Conservation (phyloP, 2,329 filamentous ascomycete genomes). For the Lachnellula subtilissima region DNA sequence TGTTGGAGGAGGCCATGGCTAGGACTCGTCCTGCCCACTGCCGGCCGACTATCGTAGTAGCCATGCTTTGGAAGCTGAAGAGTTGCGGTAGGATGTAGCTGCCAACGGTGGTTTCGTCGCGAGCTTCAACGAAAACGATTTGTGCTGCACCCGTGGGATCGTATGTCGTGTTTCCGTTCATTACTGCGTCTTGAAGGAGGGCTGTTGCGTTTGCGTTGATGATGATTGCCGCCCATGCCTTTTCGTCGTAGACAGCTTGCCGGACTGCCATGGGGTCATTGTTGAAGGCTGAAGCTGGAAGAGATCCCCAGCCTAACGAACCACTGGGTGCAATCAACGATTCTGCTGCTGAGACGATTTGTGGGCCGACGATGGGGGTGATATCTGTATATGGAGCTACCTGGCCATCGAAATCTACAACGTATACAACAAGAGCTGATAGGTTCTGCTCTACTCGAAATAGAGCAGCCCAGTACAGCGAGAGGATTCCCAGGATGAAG, state of each 20-base stretch:
- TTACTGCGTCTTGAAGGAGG: constrained; percentile 50
- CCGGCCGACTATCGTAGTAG: constrained; percentile 10
- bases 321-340: constrained; percentile 36
- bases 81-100: constrained; percentile 47
- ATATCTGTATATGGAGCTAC: constrained; percentile 46
- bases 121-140: constrained; percentile 48
- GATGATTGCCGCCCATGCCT: constrained; percentile 57
- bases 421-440: constrained; percentile 45
- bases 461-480: constrained; percentile 58
- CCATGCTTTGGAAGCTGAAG: constrained; percentile 6
- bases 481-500: constrained; percentile 53
- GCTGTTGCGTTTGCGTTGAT: constrained; percentile 58
- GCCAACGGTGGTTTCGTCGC: constrained; percentile 51
- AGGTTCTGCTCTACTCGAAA: constrained; percentile 46
- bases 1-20: constrained; percentile 19
- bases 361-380: constrained; percentile 51
- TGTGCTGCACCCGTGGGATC: constrained; percentile 56
- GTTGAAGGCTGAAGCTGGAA: constrained; percentile 46
- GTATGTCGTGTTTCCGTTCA: constrained; percentile 52
- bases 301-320: constrained; percentile 31
- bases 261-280: constrained; percentile 53
- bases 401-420: constrained; percentile 60
- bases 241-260: constrained; percentile 53
- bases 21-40: constrained; percentile 34
- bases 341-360: constrained; percentile 42